Evolutionary conservation across 805 yeast species (phyloP).

Genomic region (Kuraishia capsulata): DNA sequence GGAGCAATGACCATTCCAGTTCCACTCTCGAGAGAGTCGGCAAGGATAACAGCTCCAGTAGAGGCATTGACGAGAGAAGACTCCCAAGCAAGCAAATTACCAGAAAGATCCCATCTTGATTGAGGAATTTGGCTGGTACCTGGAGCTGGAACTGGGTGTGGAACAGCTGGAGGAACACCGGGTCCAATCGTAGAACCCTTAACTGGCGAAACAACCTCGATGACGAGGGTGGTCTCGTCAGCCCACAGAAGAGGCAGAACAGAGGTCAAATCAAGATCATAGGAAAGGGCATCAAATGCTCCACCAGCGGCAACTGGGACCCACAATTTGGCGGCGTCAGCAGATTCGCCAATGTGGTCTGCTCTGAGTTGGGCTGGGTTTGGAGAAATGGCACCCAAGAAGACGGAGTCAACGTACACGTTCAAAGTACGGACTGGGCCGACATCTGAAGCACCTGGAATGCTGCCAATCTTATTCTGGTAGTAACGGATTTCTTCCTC

Average conservation of each 20-base stretch:
- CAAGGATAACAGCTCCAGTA: conserved; percentile 11
- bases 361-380: conserved; percentile 21
- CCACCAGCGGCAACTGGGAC: conserved; percentile 20
- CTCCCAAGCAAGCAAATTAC: conserved; percentile 20
- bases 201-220: conserved; percentile 20
- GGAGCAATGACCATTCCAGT: conserved; percentile 17
- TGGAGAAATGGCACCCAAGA: conserved; percentile 17
- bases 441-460: conserved; percentile 8
- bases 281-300: conserved; percentile 17
- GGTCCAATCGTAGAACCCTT: conserved; percentile 10
- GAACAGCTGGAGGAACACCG: conserved; percentile 7
- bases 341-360: conserved; percentile 9
- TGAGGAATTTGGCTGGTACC: conserved; percentile 5
- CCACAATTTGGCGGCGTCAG: conserved; percentile 11
- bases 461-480: conserved; percentile 8
- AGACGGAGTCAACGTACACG: conserved; percentile 14
- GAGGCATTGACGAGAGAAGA: conserved; percentile 8
- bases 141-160: conserved; percentile 14
- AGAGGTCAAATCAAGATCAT: conserved; percentile 18
- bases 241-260: conserved; percentile 21
- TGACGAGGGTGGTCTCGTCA: conserved; percentile 12
- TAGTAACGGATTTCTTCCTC: conserved; percentile 18
- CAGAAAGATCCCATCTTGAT: conserved; percentile 18
- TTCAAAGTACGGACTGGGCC: conserved; percentile 21
- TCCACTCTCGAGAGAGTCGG: conserved; percentile 11